Conservation (phyloP, 2,329 filamentous ascomycete genomes). For the Colletotrichum sp. region DNA sequence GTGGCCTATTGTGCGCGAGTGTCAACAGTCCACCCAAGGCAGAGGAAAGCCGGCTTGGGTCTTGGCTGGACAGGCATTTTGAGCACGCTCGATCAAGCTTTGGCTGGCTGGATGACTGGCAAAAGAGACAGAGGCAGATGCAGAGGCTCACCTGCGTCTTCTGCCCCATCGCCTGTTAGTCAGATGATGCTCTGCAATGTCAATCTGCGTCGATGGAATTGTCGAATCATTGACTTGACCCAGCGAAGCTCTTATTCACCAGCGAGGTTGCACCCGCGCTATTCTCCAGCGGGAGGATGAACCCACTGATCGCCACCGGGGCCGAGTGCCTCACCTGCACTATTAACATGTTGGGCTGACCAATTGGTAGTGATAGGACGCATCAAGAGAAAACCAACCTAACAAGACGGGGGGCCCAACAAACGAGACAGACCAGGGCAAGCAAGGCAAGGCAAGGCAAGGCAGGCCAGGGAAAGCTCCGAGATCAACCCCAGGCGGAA, state of each 20-base stretch:
- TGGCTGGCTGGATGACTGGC: background rate
- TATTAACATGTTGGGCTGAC: constrained; percentile 19
- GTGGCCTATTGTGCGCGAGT: background rate
- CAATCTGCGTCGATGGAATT: background rate
- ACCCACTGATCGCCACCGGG: constrained; percentile 21
- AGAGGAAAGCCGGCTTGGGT: constrained; percentile 4
- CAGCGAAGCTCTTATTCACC: constrained; percentile 6
- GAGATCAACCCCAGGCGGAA: background rate
- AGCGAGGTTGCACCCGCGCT: constrained; percentile 18
- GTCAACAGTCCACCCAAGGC: background rate
- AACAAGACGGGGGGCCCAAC: background rate
- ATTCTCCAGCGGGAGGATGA: constrained; percentile 21
- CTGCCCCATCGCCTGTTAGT: background rate
- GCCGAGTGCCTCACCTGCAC: constrained; percentile 22
- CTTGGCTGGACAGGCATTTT: background rate
- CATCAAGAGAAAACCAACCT: background rate
- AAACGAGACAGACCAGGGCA: background rate
- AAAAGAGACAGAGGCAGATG: background rate
- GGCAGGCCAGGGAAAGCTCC: constrained; percentile 13
- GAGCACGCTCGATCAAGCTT: background rate
- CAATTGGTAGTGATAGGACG: constrained; percentile 10
- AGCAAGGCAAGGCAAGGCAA: background rate
- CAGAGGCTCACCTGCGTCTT: background rate
- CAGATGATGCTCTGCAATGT: background rate
- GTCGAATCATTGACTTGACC: constrained; percentile 2